Evolutionary conservation across 306 rosid species (phyloP), one percentile per base, ranked within the genome.

Genomic region (Fagus sylvatica): DNA sequence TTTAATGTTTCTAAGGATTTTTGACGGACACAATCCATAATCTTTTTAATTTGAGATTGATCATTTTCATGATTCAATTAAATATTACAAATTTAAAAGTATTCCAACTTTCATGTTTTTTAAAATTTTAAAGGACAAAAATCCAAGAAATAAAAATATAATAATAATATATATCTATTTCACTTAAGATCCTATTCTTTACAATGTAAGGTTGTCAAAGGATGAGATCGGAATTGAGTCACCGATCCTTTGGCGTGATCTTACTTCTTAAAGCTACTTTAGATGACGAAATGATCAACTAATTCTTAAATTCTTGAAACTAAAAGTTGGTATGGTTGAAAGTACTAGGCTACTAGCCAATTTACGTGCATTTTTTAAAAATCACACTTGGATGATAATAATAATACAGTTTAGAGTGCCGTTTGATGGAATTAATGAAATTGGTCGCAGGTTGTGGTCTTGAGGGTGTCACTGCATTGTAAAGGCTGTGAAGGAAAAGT

Each of bases 381-480:
- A 22, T 46, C 51, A 46, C 15, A 71, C 71, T 64, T 71, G 42
- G 51, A 61, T 22, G 32, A 17, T 34, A 33, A 53, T 3, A 57
- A 8, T 46, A 48, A 39, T 57, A 46, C 54, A 53, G 46, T 69
- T 56, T 51, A 16, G 7, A 46, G 43, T 22, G 53, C 33, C 13
- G 59, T 6, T 46, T 32, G 68, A 7, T 55, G 66, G 41, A 40
- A 56, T 77, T 74, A 77, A 56, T 61, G 54, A 70, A 11, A 60
- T 74, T 73, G 73, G 48, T 61, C 72, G 78, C 90, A 95, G 96
- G 93, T 88, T 72, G 97, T 93, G 61, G 96, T 88, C 40, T 79
- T 95, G 81, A 92, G 92, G 87, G 98, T 92, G 79, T 92, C 98
- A 78, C 82, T 95, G 73, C 98, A 95, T 84, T 95, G 98, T 87